Evolutionary conservation across 2,329 filamentous ascomycete genomes (phyloP), one percentile per base, ranked within the genome.

Genomic region (Anisogramma anomala): DNA sequence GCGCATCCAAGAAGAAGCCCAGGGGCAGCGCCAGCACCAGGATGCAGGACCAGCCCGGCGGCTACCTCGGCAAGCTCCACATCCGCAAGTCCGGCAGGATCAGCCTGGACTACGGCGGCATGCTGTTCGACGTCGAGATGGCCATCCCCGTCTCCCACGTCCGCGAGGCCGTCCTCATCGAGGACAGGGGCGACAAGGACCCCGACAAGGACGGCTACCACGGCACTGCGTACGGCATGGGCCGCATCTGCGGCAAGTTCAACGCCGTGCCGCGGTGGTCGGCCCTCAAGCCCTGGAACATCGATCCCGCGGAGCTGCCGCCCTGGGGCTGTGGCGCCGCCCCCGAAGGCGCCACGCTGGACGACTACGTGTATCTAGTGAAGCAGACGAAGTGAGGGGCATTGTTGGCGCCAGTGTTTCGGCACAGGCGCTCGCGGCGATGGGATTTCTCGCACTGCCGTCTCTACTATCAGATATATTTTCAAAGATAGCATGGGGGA

Each of bases 91-190:
- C 74, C 7, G 77, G 77, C 47, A 72, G 70, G 45, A 70, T 77
- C 2, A 73, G 79, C 56, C 60, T 81, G 23, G 69, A 71, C 56
- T 81, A 75, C 74, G 77, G 77, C 36, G 75, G 76, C 19, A 67
- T 66, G 46, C 64, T 60, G 26, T 62, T 79, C 42, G 65, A 71
- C 50, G 59, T 79, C 48, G 73, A 70, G 15, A 65, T 69, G 10
- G 69, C 68, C 39, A 67, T 69, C 19, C 58, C 62, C 34, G 56
- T 59, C 17, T 67, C 68, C 48, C 79, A 78, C 52, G 50, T 77
- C 45, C 76, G 71, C 9, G 72, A 71, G 28, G 73, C 73, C 2
- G 69, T 77, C 36, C 66, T 81, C 39, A 63, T 78, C 6, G 74
- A 79, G 53, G 66, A 74, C 50, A 66, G 66, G 28, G 71, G 30